Percentiles rank a stretch among this genome's conserved stretches.
Conservation (phyloP, 257 asterid genomes). For the Petunia secreta region DNA sequence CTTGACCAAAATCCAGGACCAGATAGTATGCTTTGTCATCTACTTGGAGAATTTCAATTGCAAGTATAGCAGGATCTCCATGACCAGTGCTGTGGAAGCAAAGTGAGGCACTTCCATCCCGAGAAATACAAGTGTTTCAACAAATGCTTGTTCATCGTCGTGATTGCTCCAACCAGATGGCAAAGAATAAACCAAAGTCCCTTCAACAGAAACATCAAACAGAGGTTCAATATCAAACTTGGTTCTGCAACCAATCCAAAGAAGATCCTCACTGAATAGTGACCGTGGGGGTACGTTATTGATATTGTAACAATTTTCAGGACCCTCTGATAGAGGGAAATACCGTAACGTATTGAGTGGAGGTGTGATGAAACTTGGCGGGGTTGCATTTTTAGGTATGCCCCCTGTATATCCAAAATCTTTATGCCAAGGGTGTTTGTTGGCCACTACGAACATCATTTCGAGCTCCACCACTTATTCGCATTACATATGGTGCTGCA, state of each 20-base stretch:
- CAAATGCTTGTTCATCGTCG: conserved; percentile 76
- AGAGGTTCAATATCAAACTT: conserved; percentile 75
- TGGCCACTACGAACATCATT: conserved; percentile 64
- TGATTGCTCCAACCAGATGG: conserved; percentile 94
- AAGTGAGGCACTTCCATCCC: conserved; percentile 83
- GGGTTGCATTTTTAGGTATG: conserved; percentile 64
- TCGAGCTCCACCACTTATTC: conserved; percentile 96
- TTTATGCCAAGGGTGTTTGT: conserved; percentile 81
- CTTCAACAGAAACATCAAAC: conserved; percentile 90
- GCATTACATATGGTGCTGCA: conserved; percentile 81
- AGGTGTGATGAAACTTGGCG: conserved; percentile 78
- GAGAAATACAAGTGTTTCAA: conserved; percentile 77
- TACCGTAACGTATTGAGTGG: conserved; percentile 66
- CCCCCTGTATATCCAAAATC: conserved; percentile 97
- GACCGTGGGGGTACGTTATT: conserved; percentile 82
- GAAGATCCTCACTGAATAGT: conserved; percentile 77
- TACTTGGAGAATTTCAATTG: conserved; percentile 86
- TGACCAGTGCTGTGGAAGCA: conserved; percentile 99
- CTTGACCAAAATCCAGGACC: conserved; percentile 75
- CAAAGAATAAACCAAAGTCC: conserved; percentile 81
- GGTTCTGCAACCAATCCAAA: conserved; percentile 75
- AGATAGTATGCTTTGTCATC: conserved; percentile 69
- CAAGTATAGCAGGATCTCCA: conserved; percentile 91
- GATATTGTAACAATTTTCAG: conserved; percentile 90
- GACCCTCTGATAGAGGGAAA: conserved; percentile 88